Percentiles rank a stretch among this genome's conserved stretches.
These are phyloP conservation scores for Phialocephala sp. DNA, from an alignment of 2,329 filamentous ascomycete genomes.

Conservation along the genomic window DNA sequence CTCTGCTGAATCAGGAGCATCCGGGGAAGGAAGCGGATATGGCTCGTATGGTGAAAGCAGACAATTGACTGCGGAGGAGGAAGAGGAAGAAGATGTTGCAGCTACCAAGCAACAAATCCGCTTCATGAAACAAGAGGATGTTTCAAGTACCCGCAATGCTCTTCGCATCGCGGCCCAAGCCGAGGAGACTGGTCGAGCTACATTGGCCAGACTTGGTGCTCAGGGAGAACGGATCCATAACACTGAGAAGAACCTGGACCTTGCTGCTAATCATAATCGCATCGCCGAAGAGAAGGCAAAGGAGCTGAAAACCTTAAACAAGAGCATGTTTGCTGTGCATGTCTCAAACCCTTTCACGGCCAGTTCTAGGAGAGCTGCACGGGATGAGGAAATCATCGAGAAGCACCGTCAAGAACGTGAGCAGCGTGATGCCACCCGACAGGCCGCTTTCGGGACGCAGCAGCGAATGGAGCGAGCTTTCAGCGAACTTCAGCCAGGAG, in stretches of 20 bases:
- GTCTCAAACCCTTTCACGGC: constrained; percentile 80
- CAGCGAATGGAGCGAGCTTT: constrained; percentile 60
- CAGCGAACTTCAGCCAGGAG: constrained; percentile 47
- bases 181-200: constrained; percentile 73
- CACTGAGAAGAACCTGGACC: constrained; percentile 81
- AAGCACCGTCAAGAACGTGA: constrained; percentile 70
- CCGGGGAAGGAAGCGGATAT: constrained; percentile 42
- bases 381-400: constrained; percentile 72
- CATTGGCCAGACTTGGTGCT: constrained; percentile 73
- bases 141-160: constrained; percentile 73
- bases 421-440: constrained; percentile 66
- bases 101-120: constrained; percentile 76
- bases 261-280: constrained; percentile 76
- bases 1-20: constrained; percentile 31
- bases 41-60: constrained; percentile 70
- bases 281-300: constrained; percentile 79
- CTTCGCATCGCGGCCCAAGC: constrained; percentile 70
- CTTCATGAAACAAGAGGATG: constrained; percentile 78
- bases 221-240: constrained; percentile 85
- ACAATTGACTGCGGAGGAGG: constrained; percentile 78
- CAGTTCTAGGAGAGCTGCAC: constrained; percentile 64
- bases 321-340: constrained; percentile 89
- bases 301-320: constrained; percentile 84
- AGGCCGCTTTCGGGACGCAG: constrained; percentile 57
- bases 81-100: constrained; percentile 75